These are phyloP conservation scores for Colletotrichum orbiculare DNA, from an alignment of 2,329 filamentous ascomycete genomes.

Conservation along the genomic window DNA sequence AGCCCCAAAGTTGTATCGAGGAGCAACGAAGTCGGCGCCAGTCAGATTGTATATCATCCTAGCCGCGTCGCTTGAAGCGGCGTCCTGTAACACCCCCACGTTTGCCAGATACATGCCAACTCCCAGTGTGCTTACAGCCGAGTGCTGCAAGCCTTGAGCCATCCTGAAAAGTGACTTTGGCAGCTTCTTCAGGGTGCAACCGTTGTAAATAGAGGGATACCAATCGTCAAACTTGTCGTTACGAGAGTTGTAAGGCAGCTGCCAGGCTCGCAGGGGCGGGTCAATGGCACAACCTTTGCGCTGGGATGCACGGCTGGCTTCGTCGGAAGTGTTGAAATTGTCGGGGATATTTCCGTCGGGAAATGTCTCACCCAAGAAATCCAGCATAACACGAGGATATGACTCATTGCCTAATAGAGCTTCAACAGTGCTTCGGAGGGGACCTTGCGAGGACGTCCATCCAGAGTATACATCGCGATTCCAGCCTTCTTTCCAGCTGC, in stretches of 20 bases:
- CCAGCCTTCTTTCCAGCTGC: constrained; percentile 22
- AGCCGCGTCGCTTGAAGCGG: constrained; percentile 29
- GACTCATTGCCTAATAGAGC: constrained; percentile 31
- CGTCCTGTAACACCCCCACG: constrained; percentile 24
- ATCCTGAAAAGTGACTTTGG: constrained; percentile 29
- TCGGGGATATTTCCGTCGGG: constrained; percentile 14
- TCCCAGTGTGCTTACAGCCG: constrained; percentile 31
- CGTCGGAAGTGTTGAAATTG: constrained; percentile 1
- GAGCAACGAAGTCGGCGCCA: constrained; percentile 20
- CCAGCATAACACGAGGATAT: constrained; percentile 22
- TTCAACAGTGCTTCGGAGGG: constrained; percentile 26
- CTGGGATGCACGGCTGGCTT: background rate
- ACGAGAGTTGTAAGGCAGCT: constrained; percentile 29
- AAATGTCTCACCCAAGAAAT: constrained; percentile 23
- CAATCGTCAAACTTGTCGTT: constrained; percentile 32
- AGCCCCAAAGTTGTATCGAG: constrained; percentile 7
- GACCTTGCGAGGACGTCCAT: constrained; percentile 25
- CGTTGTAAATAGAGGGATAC: constrained; percentile 29
- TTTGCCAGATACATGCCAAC: constrained; percentile 36
- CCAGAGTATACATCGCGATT: constrained; percentile 20
- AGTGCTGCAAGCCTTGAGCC: constrained; percentile 23
- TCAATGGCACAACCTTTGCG: constrained; percentile 22
- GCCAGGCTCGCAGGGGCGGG: constrained; percentile 26
- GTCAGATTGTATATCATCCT: constrained; percentile 34
- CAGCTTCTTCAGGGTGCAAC: constrained; percentile 23